phyloP scores from a whole-genome alignment of 2,329 filamentous ascomycete genomes.

The Trichoderma hamatum region DNA sequence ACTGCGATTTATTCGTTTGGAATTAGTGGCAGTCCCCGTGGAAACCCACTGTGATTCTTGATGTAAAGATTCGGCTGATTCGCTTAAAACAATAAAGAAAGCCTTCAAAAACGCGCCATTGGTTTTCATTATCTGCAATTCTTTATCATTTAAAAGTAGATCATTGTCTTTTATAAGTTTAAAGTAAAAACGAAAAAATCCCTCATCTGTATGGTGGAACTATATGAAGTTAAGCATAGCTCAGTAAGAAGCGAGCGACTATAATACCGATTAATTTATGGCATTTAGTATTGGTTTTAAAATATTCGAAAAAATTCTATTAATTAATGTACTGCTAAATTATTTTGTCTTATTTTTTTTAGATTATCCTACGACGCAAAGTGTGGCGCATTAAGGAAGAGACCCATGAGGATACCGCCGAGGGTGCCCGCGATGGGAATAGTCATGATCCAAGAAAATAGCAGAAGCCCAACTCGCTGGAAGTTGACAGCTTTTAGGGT shows the following conservation, averaged over 20 bases:
- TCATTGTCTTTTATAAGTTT: background rate
- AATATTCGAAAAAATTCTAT: background rate
- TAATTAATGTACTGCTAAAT: background rate
- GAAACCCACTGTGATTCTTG: background rate
- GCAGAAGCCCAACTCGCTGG: slow-evolving; percentile 68
- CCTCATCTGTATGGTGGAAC: background rate
- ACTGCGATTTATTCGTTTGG: too few relatives aligned
- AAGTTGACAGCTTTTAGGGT: slow-evolving; percentile 74
- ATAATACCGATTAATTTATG: background rate
- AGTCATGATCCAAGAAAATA: slow-evolving; percentile 62
- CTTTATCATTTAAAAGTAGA: background rate
- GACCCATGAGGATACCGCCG: slow-evolving; percentile 46
- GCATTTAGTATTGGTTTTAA: background rate
- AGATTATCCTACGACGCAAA: slow-evolving; percentile 26
- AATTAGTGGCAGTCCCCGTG: background rate
- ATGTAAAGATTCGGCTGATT: background rate
- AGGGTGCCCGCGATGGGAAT: slow-evolving; percentile 48
- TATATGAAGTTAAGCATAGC: background rate
- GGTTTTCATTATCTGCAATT: background rate
- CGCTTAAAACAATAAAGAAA: background rate
- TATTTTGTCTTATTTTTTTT: background rate
- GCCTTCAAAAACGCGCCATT: background rate
- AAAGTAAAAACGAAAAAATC: background rate
- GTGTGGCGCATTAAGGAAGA: slow-evolving; percentile 47
- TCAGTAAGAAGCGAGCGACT: background rate